Evolutionary conservation across 352 stramenopile genomes (phyloP), one percentile per base, ranked within the genome.

Genomic region (Pythium diclinum): DNA sequence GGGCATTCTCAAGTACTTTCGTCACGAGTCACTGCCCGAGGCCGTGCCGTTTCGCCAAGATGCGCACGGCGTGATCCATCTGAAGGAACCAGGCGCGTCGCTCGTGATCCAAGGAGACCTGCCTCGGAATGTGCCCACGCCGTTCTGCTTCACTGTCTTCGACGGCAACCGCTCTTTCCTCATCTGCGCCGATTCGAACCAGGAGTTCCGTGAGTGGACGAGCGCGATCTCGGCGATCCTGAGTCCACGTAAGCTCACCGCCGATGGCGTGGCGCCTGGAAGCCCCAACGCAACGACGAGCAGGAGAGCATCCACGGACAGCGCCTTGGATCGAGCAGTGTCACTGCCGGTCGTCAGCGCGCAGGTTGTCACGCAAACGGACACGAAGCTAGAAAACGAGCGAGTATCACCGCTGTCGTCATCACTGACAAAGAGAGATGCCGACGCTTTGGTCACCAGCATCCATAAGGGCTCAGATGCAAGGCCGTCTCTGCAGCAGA

Each of bases 171-270:
- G 61, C 28, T 67, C 81, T 19, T 63, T 91, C 47, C 71, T 82
- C 17, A 71, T 92, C 10, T 93, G 85, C 53, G 83, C 83, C 1
- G 81, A 93, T 52, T 78, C 82, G 7, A 86, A 84, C 49, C 63
- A 76, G 13, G 83, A 94, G 28, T 92, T 94, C 63, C 72, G 74
- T 5, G 81, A 87, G 23, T 94, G 85, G 85, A 94, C 85, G 1
- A 79, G 77, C 48, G 80, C 79, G 2, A 88, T 94, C 52, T 87
- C 83, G 6, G 69, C 74, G 21, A 74, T 88, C 36, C 85, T 94
- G 60, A 85, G 74, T 67, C 83, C 80, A 11, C 56, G 67, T 6
- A 70, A 67, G 40, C 33, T 42, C 34, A 60, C 36, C 4, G 25
- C 40, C 1, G 56, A 56, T 0, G 55, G 19, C 9, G 9, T 25